phyloP scores from a whole-genome alignment of 2,329 filamentous ascomycete species.

The Trichophyton rubrum region DNA sequence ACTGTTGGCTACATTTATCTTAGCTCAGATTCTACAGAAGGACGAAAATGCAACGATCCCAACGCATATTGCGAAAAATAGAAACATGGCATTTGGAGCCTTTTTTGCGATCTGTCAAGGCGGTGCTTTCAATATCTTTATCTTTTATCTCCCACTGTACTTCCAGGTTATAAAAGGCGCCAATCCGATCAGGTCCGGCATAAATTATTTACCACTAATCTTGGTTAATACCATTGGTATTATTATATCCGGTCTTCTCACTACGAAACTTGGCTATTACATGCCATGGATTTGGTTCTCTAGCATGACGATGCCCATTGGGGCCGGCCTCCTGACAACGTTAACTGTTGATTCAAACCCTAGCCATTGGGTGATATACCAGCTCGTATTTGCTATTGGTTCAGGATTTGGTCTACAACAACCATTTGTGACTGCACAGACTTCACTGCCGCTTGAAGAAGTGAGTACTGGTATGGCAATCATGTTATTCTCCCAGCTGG shows the following conservation, averaged over 20 bases:
- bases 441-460: conserved; percentile 18
- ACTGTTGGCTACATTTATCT: conserved; percentile 32
- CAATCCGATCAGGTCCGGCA: conserved; percentile 18
- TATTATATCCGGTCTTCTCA: conserved; percentile 24
- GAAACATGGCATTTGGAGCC: conserved; percentile 20
- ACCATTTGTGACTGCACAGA: conserved; percentile 18
- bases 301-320: conserved; percentile 23
- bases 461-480: conserved; percentile 20
- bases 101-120: conserved; percentile 17
- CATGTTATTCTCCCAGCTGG: conserved; percentile 27
- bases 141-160: conserved; percentile 26
- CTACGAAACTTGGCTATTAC: conserved; percentile 24
- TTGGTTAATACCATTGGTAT: conserved; percentile 16
- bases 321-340: conserved; percentile 25
- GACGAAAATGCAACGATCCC: conserved; percentile 28
- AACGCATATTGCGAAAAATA: conserved; percentile 21
- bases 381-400: conserved; percentile 19
- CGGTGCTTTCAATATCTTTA: conserved; percentile 17
- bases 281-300: conserved; percentile 25
- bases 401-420: conserved; percentile 24
- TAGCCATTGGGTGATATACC: conserved; percentile 19
- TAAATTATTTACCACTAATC: conserved; percentile 20
- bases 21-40: conserved; percentile 20
- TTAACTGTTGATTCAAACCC: conserved; percentile 16
- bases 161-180: conserved; percentile 26